Evolutionary conservation across 768 basidiomycete genomes (phyloP), one percentile per base, ranked within the genome.

Genomic region (Amanita jacksonii): DNA sequence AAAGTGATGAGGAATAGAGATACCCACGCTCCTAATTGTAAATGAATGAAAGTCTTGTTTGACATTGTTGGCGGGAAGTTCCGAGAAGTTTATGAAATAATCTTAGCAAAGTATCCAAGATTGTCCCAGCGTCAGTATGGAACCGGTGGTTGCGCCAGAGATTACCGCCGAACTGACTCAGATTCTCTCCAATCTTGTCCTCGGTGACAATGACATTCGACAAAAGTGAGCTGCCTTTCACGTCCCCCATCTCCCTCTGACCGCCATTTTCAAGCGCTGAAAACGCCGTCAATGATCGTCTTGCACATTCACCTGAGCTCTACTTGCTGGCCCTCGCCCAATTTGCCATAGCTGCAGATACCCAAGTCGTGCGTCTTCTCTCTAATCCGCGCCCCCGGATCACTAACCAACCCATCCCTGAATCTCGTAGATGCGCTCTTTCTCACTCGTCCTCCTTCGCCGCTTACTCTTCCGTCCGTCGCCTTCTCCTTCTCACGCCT

Each of bases 151-250:
- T 3, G 74, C 81, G 0, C 72, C 78, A 45, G 81, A 86, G 59
- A 83, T 87, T 35, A 79, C 81, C 5, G 63, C 68, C 9, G 84
- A 88, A 54, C 72, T 88, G 51, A 86, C 82, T 0, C 86, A 89
- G 62, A 85, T 88, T 48, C 76, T 90, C 32, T 81, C 84, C 8
- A 89, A 90, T 61, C 76, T 89, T 15, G 82, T 89, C 3, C 67
- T 85, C 31, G 87, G 85, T 4, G 85, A 90, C 59, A 90, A 90
- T 61, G 76, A 80, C 43, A 85, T 90, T 40, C 77, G 86, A 13
- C 67, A 80, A 51, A 81, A 72, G 85, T 84, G 54, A 41, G 64
- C 58, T 4, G 22, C 43, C 47, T 16, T 8, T 13, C 18, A 16
- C 19, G 22, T 10, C 24, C 5, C 19, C 23, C 23, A 10, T 6